phyloP scores from a whole-genome alignment of 805 yeast genomes.

The Nakazawaea sp. region DNA sequence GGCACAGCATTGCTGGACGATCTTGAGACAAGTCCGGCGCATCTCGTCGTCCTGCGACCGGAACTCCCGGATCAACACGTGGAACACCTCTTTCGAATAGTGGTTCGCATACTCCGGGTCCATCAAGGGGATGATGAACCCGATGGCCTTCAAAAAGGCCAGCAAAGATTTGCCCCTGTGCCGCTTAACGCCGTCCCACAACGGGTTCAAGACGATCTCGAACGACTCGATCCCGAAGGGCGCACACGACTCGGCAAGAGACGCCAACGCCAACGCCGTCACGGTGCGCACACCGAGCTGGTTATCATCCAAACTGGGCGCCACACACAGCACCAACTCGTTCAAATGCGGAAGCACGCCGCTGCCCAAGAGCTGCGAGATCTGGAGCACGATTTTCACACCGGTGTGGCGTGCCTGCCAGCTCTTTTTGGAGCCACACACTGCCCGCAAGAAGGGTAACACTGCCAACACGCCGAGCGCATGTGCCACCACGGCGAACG shows the following conservation, averaged over 20 bases:
- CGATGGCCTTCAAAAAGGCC: conserved; percentile 70
- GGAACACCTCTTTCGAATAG: conserved; percentile 70
- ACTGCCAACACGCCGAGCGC: conserved; percentile 67
- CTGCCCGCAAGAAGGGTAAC: conserved; percentile 78
- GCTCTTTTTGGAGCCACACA: conserved; percentile 64
- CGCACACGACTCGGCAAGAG: conserved; percentile 71
- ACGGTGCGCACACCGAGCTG: conserved; percentile 59
- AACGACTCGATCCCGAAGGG: conserved; percentile 92
- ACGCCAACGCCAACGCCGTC: conserved; percentile 65
- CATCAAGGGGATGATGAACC: conserved; percentile 80
- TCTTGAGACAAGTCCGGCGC: conserved; percentile 64
- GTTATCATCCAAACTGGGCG: conserved; percentile 57
- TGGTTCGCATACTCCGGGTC: conserved; percentile 72
- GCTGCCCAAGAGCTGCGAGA: conserved; percentile 61
- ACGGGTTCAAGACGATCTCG: conserved; percentile 62
- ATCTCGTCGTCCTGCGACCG: conserved; percentile 82
- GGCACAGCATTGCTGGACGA: conserved; percentile 59
- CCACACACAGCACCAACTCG: conserved; percentile 55
- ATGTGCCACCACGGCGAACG: conserved; percentile 78
- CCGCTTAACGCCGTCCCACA: conserved; percentile 72
- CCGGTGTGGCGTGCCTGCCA: conserved; percentile 88
- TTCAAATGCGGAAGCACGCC: conserved; percentile 70
- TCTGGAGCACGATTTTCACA: conserved; percentile 65
- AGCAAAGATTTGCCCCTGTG: conserved; percentile 78
- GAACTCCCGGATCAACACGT: conserved; percentile 64